phyloP scores from a whole-genome alignment of 2,329 filamentous ascomycete species.

The Berkeleyomyces rouxiae region DNA sequence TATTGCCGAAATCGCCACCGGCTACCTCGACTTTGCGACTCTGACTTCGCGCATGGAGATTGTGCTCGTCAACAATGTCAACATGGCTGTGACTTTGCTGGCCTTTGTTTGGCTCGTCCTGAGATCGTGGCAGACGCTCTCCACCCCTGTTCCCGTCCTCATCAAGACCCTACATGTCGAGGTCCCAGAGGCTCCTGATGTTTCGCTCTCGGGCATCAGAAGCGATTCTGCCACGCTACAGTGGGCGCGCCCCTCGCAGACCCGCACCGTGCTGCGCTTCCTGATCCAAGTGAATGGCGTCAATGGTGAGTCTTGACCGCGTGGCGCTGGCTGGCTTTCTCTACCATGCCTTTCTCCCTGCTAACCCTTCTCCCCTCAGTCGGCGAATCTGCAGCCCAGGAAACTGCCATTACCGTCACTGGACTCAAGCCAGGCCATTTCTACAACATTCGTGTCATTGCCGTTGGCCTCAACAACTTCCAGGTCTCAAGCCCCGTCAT shows the following conservation, averaged over 20 bases:
- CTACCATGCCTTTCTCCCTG: not conserved
- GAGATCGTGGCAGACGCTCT: constrained; percentile 73
- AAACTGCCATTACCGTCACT: constrained; percentile 67
- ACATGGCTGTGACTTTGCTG: constrained; percentile 13
- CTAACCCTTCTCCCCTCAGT: constrained; percentile 31
- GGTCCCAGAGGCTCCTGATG: constrained; percentile 74
- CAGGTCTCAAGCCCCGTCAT: constrained; percentile 77
- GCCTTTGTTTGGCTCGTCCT: constrained; percentile 43
- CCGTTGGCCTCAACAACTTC: constrained; percentile 81
- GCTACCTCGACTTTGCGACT: constrained; percentile 7
- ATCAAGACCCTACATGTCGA: constrained; percentile 86
- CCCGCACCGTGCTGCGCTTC: constrained; percentile 63
- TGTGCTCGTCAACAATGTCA: constrained; percentile 13
- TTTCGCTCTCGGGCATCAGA: constrained; percentile 79
- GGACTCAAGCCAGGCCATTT: constrained; percentile 74
- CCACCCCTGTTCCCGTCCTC: constrained; percentile 79
- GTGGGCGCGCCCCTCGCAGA: constrained; percentile 60
- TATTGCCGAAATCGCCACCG: constrained; percentile 11
- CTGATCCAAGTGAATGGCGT: constrained; percentile 87
- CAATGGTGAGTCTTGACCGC: constrained; percentile 43
- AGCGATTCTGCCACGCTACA: constrained; percentile 75
- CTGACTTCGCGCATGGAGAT: constrained; percentile 11
- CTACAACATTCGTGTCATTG: constrained; percentile 86
- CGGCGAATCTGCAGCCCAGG: constrained; percentile 62
- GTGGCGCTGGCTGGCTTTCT: not conserved